Conservation (phyloP, 202 grass and related monocot species). For the Saccharum hybrid region DNA sequence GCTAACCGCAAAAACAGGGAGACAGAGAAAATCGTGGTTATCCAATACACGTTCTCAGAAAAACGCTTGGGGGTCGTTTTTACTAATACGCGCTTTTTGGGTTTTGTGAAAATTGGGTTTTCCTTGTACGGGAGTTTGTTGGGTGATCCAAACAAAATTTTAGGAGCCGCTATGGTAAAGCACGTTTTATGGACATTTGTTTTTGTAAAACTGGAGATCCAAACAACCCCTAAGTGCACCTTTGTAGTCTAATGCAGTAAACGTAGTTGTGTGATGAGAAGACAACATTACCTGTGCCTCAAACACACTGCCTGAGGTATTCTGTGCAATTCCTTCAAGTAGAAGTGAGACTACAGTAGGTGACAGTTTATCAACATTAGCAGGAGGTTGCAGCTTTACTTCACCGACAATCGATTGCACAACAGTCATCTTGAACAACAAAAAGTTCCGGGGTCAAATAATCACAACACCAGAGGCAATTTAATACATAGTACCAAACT, state of each 20-base stretch:
- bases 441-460: conserved; percentile 38
- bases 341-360: conserved; percentile 54
- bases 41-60: too few relatives aligned
- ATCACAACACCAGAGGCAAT: conserved; percentile 33
- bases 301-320: conserved; percentile 83
- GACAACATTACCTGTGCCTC: conserved; percentile 67
- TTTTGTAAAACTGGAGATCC: too few relatives aligned
- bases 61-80: too few relatives aligned
- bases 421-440: conserved; percentile 85
- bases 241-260: conserved; percentile 28
- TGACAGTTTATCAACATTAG: conserved; percentile 53
- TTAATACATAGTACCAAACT: neutral
- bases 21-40: too few relatives aligned
- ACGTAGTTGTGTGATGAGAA: conserved; percentile 28
- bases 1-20: too few relatives aligned
- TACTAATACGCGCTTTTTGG: too few relatives aligned
- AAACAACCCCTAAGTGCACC: neutral
- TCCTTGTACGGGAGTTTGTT: too few relatives aligned
- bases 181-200: too few relatives aligned
- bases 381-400: conserved; percentile 56
- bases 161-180: too few relatives aligned
- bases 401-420: conserved; percentile 73
- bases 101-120: too few relatives aligned
- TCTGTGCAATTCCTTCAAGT: conserved; percentile 95
- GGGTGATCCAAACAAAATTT: too few relatives aligned